Evolutionary conservation across 2,329 filamentous ascomycete genomes (phyloP), one percentile per base, ranked within the genome.

Genomic region (Trichoderma breve): DNA sequence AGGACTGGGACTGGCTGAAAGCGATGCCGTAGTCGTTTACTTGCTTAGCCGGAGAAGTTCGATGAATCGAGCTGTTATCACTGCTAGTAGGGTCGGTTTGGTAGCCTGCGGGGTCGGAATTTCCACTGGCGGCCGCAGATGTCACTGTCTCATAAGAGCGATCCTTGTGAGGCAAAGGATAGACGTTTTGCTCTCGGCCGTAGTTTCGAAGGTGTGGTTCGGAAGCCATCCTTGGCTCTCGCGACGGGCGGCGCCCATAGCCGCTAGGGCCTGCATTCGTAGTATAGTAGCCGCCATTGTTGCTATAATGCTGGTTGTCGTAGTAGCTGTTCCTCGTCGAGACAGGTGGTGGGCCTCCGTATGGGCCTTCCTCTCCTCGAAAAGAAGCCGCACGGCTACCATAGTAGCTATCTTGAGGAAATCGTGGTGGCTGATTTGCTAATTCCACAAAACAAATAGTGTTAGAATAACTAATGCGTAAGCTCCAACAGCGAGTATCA

Each of bases 41-140:
- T 71, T 85, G 87, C 76, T 88, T 87, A 43, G 85, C 83, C 6
- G 85, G 84, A 66, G 90, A 87, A 28, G 90, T 84, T 73, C 93
- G 91, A 79, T 97, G 93, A 76, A 97, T 89, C 2, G 94, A 97
- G 83, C 93, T 97, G 83, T 97, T 97, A 79, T 97, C 93, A 79
- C 94, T 97, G 83, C 93, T 96, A 71, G 87, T 84, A 55, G 93
- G 95, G 79, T 97, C 94, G 73, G 94, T 97, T 75, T 91, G 91
- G 81, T 96, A 95, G 71, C 90, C 91, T 78, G 89, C 91, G 14
- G 90, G 90, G 72, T 97, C 94, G 74, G 91, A 89, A 76, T 89
- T 92, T 64, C 90, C 92, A 77, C 90, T 93, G 26, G 90, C 91
- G 12, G 90, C 90, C 73, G 91, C 92, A 14, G 93, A 94, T 47